Evolutionary conservation across 2,329 filamentous ascomycete genomes (phyloP), one percentile per base, ranked within the genome.

Genomic region (Phialocephala subalpina): DNA sequence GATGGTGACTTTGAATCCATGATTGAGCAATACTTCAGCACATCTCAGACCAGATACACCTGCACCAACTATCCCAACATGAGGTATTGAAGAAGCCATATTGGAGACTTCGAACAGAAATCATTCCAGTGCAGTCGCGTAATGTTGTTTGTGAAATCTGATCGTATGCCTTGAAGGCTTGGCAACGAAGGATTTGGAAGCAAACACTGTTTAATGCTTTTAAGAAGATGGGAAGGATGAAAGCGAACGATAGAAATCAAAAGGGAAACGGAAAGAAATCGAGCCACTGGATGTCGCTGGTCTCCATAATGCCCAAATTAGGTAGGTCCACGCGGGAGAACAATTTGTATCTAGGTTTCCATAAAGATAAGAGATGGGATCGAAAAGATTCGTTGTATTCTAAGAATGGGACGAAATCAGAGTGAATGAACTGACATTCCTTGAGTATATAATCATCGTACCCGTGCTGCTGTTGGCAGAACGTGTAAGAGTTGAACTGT

Each of bases 1-100:
- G 22, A 88, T 84, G 0, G 84, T 86, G 12, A 89, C 85, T 59
- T 82, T 78, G 66, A 82, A 82, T 5, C 84, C 85, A 69, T 83
- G 79, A 61, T 83, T 79, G 1, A 87, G 73, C 9, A 88, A 75
- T 0, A 88, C 74, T 66, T 87, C 85, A 27, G 86, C 86, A 70
- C 84, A 86, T 68, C 85, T 79, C 56, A 88, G 77, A 0, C 86
- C 86, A 14, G 85, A 82, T 45, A 88, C 79, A 5, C 87, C 86
- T 18, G 85, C 85, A 16, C 86, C 86, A 2, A 89, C 79, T 53
- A 89, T 79, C 52, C 84, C 70, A 25, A 75, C 65, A 47, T 65
- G 63, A 1, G 69, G 63, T 12, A 52, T 53, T 29, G 77, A 62
- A 3, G 27, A 25, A 22, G 47, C 25, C 64, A 66, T 66, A n/a